These are phyloP conservation scores for Daldinia sp. DNA, from an alignment of 2,329 filamentous ascomycete species.

Conservation along the genomic window DNA sequence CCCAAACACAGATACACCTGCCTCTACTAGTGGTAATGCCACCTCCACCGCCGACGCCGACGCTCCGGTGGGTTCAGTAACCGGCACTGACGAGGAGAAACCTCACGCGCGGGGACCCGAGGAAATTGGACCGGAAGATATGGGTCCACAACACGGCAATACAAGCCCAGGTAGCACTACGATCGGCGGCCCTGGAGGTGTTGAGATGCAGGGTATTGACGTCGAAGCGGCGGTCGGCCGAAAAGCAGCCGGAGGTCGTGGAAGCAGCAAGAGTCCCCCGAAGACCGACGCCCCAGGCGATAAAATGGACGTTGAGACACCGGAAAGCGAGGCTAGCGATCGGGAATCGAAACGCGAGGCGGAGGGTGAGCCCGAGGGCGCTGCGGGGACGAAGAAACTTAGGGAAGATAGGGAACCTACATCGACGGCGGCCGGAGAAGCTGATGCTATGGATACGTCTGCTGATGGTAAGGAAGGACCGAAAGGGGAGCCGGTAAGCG, in stretches of 20 bases:
- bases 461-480: not conserved
- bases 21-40: not conserved
- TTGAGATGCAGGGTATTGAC: slow-evolving; percentile 65
- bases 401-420: slow-evolving; percentile 52
- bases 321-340: not conserved
- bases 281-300: slow-evolving; percentile 28
- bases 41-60: slow-evolving; percentile 26
- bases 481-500: not conserved
- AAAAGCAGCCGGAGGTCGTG: slow-evolving; percentile 45
- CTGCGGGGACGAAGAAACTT: slow-evolving; percentile 56
- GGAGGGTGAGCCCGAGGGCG: slow-evolving; percentile 54
- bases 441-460: slow-evolving; percentile 13
- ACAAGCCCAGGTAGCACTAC: slow-evolving; percentile 49
- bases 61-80: slow-evolving; percentile 40
- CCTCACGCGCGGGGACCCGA: slow-evolving; percentile 87
- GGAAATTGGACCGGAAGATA: slow-evolving; percentile 85
- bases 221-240: slow-evolving; percentile 69
- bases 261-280: slow-evolving; percentile 20
- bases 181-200: slow-evolving; percentile 50
- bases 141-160: slow-evolving; percentile 70
- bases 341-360: slow-evolving; percentile 63
- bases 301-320: slow-evolving; percentile 45
- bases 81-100: slow-evolving; percentile 63
- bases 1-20: slow-evolving; percentile 13
- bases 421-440: not conserved